Percentiles rank a stretch among this genome's conserved stretches.
phyloP scores from a whole-genome alignment of 1,139 yeast species.

The Eremothecium coryli region DNA sequence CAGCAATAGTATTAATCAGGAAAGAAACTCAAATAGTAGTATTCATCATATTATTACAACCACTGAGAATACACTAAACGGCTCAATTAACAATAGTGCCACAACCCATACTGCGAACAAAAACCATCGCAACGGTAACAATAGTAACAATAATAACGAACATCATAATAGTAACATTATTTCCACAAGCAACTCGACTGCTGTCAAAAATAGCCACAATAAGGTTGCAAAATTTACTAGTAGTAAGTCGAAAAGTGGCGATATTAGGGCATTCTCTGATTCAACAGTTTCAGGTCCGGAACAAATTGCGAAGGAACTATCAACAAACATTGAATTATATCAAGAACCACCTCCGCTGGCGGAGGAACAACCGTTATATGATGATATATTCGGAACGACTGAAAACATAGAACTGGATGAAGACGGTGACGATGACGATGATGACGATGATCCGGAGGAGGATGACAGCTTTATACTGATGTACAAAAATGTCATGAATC shows the following conservation, averaged over 20 bases:
- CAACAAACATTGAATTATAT: conserved; percentile 6
- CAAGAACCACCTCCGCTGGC: conserved; percentile 3
- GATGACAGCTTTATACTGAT: conserved; percentile 6
- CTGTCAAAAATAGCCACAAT: neutral
- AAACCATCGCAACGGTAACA: neutral
- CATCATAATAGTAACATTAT: neutral
- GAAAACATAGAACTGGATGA: conserved; percentile 9
- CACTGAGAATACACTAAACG: neutral
- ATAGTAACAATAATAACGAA: neutral
- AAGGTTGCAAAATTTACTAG: neutral
- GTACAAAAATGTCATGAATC: conserved; percentile 5
- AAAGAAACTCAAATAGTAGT: neutral
- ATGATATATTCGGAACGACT: conserved; percentile 7
- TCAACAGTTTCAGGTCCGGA: conserved; percentile 7
- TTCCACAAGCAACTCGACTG: neutral
- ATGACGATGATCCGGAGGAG: conserved; percentile 4
- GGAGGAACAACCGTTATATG: conserved; percentile 6
- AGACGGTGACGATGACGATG: conserved; percentile 9
- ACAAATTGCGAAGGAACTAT: conserved; percentile 6
- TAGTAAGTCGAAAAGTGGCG: neutral
- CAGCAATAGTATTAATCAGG: neutral
- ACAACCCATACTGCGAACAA: neutral
- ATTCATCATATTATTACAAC: neutral
- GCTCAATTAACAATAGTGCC: neutral
- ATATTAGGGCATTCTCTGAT: conserved; percentile 1